Base-by-base conservation (phyloP, 2,329 filamentous ascomycete species). In the Diaporthe humulicola region DNA sequence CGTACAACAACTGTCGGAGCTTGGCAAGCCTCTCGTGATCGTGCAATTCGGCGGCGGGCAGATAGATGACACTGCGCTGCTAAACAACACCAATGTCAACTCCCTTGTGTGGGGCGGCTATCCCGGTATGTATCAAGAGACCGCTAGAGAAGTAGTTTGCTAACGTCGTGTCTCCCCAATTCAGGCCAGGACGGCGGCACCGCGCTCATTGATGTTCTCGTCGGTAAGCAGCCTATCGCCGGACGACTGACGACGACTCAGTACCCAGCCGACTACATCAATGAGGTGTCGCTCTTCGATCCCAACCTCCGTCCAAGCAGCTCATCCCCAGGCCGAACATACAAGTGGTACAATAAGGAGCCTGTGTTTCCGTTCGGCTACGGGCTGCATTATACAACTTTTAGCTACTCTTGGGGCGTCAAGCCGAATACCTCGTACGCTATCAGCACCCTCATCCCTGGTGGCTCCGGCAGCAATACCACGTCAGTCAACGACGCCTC, bases 341-440 rank as follows among this genome's bases (percentile, higher is more conserved):
- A 91, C 78, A 87, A 86, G 77, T 92, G 89, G 89, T 91, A 89
- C 79, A 83, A 83, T 6, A 84, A 85, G 42, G 81, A 81, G 25
- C 83, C 86, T 0, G 83, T 90, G 8, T 83, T 86, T 70, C 84
- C 86, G 0, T 91, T 90, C 74, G 90, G 89, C 4, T 85, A 85
- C 75, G 90, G 89, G 0, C 78, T 90, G 74, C 88, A 90, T 79
- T 91, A 91, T 81, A 91, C 89, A 1, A 88, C 82, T 42, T 91
- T 91, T 76, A 90, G 54, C 30, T n/a, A 33, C 19, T 57, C 54
- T 3, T 57, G 54, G 54, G 19, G 8, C 54, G 17, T 33, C 54
- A 57, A 22, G 54, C 54, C 54, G 54, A 36, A 57, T 22, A 36
- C 7, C 30, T 36, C 54, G 10, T 57, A 57, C 30, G 54, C 30